Conservation (phyloP, 1,284 basidiomycete genomes). For the Pyrrhoderma noxium region DNA sequence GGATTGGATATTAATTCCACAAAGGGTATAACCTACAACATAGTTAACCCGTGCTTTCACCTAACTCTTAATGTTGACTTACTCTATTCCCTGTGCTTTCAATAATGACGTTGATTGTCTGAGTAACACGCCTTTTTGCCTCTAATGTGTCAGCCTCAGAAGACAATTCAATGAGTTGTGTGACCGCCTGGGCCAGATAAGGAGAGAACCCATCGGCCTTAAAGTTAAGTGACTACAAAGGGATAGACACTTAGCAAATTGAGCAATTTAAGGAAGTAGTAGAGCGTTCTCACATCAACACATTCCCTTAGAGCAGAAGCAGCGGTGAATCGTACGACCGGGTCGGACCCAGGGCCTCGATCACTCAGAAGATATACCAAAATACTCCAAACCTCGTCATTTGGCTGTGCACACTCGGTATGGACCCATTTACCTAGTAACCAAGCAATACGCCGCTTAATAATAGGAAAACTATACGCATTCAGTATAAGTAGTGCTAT, state of each 20-base stretch:
- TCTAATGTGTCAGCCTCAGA: slow-evolving; percentile 72
- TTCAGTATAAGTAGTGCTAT: neutral
- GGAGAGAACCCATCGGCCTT: slow-evolving; percentile 50
- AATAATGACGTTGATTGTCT: slow-evolving; percentile 66
- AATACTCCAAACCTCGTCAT: slow-evolving; percentile 72
- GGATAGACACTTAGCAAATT: too few relatives aligned
- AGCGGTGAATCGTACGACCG: slow-evolving; percentile 77
- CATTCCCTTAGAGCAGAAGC: slow-evolving; percentile 71
- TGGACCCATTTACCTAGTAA: slow-evolving; percentile 79
- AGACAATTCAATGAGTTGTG: slow-evolving; percentile 59
- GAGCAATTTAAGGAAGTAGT: too few relatives aligned
- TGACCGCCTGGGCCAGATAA: slow-evolving; percentile 50
- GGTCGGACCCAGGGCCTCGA: slow-evolving; percentile 62
- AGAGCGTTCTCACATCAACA: slow-evolving; percentile 57
- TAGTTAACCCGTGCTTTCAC: too few relatives aligned
- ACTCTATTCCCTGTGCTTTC: slow-evolving; percentile 60
- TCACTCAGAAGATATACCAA: slow-evolving; percentile 69
- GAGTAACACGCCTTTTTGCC: slow-evolving; percentile 69
- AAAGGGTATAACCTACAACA: slow-evolving; percentile 61
- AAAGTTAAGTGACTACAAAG: slow-evolving; percentile 49
- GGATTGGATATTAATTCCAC: slow-evolving; percentile 58
- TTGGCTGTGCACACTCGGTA: slow-evolving; percentile 54
- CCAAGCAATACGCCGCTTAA: slow-evolving; percentile 88
- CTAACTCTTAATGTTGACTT: too few relatives aligned
- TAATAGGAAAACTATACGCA: slow-evolving; percentile 63